Percentiles rank a stretch among this genome's conserved stretches.
Evolutionary conservation across 1,139 yeast genomes (phyloP).

Genomic region (Kurtzmaniella natalensis): DNA sequence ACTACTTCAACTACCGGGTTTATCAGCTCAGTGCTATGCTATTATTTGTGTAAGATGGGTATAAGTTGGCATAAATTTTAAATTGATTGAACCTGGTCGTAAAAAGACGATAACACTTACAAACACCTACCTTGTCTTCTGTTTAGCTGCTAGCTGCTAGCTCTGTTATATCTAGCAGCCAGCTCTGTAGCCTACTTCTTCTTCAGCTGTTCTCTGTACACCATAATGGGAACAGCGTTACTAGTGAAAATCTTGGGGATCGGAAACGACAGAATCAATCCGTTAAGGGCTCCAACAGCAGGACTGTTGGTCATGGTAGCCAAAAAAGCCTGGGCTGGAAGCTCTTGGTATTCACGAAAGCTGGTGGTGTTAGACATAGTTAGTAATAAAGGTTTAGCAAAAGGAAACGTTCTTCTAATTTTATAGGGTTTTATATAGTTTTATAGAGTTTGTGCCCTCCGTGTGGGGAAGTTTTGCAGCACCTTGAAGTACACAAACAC

Average conservation of each 20-base stretch:
- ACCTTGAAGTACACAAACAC: too few relatives aligned
- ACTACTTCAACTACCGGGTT: too few relatives aligned
- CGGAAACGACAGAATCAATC: conserved; percentile 58
- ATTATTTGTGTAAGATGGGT: neutral
- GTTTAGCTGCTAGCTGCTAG: neutral
- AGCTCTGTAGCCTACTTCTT: conserved; percentile 1
- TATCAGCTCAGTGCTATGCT: too few relatives aligned
- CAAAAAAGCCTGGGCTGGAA: conserved; percentile 41
- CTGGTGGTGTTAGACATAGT: too few relatives aligned
- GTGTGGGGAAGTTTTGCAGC: too few relatives aligned
- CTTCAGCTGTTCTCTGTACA: conserved; percentile 27
- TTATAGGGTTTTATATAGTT: too few relatives aligned
- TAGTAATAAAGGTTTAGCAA: too few relatives aligned
- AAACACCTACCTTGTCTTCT: neutral
- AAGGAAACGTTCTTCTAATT: too few relatives aligned
- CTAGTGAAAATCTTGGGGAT: conserved; percentile 53
- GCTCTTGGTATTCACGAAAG: conserved; percentile 19
- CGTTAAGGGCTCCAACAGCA: conserved; percentile 56
- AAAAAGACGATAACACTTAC: neutral
- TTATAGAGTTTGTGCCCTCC: too few relatives aligned
- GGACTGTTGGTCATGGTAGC: conserved; percentile 48
- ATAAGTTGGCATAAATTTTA: neutral
- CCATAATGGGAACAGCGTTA: conserved; percentile 53
- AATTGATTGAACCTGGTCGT: neutral
- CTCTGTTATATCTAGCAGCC: too few relatives aligned